Conservation (phyloP, 192 early-diverging fungal genomes). For the Backusella australiensis region DNA sequence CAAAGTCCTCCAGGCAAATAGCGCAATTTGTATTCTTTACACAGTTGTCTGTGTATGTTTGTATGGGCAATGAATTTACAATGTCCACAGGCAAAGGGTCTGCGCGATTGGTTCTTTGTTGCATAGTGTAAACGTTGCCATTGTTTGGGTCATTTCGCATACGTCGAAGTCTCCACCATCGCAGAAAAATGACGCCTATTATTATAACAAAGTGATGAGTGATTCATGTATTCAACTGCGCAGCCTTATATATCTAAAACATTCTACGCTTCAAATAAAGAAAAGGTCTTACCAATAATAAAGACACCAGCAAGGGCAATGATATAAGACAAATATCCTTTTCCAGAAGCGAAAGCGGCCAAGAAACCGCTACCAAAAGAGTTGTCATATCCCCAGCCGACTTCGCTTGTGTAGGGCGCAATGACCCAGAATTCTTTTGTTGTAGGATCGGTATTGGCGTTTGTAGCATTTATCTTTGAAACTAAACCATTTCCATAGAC, state of each 20-base stretch:
- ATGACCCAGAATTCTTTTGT: not conserved
- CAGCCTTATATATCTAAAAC: not conserved
- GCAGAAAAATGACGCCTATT: slow-evolving; percentile 23
- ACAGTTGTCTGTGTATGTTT: slow-evolving; percentile 9
- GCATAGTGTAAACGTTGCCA: not conserved
- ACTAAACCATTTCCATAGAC: slow-evolving; percentile 18
- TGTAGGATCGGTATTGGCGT: not conserved
- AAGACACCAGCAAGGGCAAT: slow-evolving; percentile 27
- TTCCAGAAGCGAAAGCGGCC: not conserved
- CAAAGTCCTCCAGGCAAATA: slow-evolving; percentile 39
- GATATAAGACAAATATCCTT: slow-evolving; percentile 27
- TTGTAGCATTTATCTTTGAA: not conserved
- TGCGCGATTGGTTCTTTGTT: not conserved
- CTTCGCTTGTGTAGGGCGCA: not conserved
- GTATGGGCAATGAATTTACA: slow-evolving; percentile 25
- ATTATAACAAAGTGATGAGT: not conserved
- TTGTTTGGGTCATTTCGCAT: not conserved
- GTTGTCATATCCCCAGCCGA: not conserved
- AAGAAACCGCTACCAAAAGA: not conserved
- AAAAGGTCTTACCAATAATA: slow-evolving; percentile 19
- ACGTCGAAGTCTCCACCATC: slow-evolving; percentile 33
- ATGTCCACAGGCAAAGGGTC: slow-evolving; percentile 31
- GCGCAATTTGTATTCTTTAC: slow-evolving; percentile 38
- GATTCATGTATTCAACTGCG: not conserved
- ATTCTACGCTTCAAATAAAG: not conserved